A percentile compares a stretch with the other conserved stretches of the same genome.
phyloP scores from a whole-genome alignment of 2,329 filamentous ascomycete genomes.

The Hawksworthiomyces lignivorus region DNA sequence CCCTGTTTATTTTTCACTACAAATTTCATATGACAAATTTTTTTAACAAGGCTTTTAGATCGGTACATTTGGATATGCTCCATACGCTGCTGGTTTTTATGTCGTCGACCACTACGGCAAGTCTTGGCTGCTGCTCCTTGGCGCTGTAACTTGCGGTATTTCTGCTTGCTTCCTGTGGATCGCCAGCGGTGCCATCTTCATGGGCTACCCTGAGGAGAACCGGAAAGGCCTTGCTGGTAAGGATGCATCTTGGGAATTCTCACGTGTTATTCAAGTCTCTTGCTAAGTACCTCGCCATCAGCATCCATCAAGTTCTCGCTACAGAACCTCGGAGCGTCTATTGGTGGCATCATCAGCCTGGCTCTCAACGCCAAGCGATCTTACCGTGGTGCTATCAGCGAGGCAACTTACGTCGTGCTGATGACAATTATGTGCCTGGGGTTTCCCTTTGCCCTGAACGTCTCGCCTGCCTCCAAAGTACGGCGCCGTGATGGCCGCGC shows the following conservation, averaged over 20 bases:
- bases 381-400: slow-evolving; percentile 11
- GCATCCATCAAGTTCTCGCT: slow-evolving; percentile 8
- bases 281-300: too few species aligned
- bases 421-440: slow-evolving; percentile 16
- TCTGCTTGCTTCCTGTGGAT: slow-evolving; percentile 13
- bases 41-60: too few species aligned
- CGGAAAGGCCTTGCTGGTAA: slow-evolving; percentile 12
- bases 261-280: background rate
- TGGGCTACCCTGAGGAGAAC: slow-evolving; percentile 14
- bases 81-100: slow-evolving; percentile 7
- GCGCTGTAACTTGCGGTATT: slow-evolving; percentile 4
- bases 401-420: slow-evolving; percentile 12
- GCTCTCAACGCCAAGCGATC: slow-evolving; percentile 10
- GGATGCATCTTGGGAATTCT: too few species aligned
- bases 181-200: slow-evolving; percentile 12
- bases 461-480: slow-evolving; percentile 7
- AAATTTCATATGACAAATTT: too few species aligned
- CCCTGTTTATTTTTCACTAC: background rate
- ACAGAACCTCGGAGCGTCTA: slow-evolving; percentile 8
- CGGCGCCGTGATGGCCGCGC: slow-evolving; percentile 13
- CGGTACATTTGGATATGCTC: slow-evolving; percentile 6
- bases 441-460: slow-evolving; percentile 10
- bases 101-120: slow-evolving; percentile 3
- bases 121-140: slow-evolving; percentile 6
- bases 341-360: slow-evolving; percentile 14